These are phyloP conservation scores for Purshia tridentata DNA, from an alignment of 306 rosid species.

Conservation along the genomic window DNA sequence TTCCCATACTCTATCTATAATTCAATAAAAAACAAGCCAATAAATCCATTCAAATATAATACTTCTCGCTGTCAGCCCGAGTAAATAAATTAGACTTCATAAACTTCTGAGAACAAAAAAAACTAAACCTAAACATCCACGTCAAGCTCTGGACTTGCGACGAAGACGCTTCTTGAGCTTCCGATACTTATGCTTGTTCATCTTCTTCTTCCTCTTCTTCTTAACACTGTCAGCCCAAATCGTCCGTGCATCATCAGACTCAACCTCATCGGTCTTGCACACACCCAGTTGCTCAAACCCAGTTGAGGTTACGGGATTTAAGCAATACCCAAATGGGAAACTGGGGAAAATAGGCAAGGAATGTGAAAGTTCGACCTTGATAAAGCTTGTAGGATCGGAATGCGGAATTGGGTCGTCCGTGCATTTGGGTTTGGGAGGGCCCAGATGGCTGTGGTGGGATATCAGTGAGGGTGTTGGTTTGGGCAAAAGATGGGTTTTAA, in stretches of 20 bases:
- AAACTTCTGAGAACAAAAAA: background rate
- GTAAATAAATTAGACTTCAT: background rate
- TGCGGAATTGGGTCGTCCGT: background rate
- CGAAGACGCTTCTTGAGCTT: constrained; percentile 53
- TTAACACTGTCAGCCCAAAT: constrained; percentile 58
- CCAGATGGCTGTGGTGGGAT: constrained; percentile 12
- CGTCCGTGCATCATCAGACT: constrained; percentile 22
- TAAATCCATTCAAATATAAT: constrained; percentile 12
- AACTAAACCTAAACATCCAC: background rate
- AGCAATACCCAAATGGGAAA: constrained; percentile 39
- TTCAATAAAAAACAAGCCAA: background rate
- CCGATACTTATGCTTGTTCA: constrained; percentile 49
- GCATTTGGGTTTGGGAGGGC: constrained; percentile 3
- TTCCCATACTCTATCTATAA: constrained; percentile 16
- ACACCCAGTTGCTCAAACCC: constrained; percentile 21
- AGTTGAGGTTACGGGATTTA: constrained; percentile 25
- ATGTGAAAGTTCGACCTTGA: constrained; percentile 17
- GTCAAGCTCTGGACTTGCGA: constrained; percentile 41
- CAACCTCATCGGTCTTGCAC: constrained; percentile 16
- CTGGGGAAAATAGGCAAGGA: constrained; percentile 28
- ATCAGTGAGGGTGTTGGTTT: constrained; percentile 2
- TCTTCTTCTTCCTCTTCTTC: constrained; percentile 58
- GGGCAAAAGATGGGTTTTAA: constrained; percentile 15
- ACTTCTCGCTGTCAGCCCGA: background rate
- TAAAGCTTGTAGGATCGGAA: constrained; percentile 1